phyloP scores from a whole-genome alignment of 1,284 basidiomycete species.

The Lignosus rhinocerotis region DNA sequence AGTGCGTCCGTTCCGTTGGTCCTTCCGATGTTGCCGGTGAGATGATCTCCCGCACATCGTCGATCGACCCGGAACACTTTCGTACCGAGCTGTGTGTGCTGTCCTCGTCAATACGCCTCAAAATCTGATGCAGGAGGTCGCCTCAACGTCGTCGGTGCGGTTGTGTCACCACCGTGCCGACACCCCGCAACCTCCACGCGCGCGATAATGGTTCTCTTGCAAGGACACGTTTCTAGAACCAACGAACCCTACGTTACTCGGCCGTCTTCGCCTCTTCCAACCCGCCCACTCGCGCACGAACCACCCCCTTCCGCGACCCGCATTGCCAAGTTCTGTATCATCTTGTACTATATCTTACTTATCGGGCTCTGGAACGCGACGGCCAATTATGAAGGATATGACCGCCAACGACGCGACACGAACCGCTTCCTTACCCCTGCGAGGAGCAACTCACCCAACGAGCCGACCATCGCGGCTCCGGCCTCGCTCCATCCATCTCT shows the following conservation, averaged over 20 bases:
- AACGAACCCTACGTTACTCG: conserved; percentile 26
- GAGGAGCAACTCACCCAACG: conserved; percentile 9
- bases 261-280: conserved; percentile 16
- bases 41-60: conserved; percentile 35
- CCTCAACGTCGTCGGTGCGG: conserved; percentile 4
- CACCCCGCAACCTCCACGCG: not conserved
- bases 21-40: conserved; percentile 25
- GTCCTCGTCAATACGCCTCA: conserved; percentile 11
- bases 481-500: conserved; percentile 6
- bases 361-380: conserved; percentile 27
- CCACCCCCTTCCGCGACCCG: conserved; percentile 3
- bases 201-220: conserved; percentile 5
- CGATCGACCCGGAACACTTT: conserved; percentile 36
- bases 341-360: conserved; percentile 23
- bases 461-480: not conserved
- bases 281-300: conserved; percentile 18
- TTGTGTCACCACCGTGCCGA: conserved; percentile 1
- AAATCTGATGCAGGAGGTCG: conserved; percentile 9
- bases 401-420: conserved; percentile 21
- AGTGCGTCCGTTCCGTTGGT: conserved; percentile 9
- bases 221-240: conserved; percentile 23
- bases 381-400: conserved; percentile 29
- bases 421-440: conserved; percentile 12
- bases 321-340: conserved; percentile 8
- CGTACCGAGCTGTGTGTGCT: conserved; percentile 15